Conservation (phyloP, 768 basidiomycete genomes). For the Suillus sp. region DNA sequence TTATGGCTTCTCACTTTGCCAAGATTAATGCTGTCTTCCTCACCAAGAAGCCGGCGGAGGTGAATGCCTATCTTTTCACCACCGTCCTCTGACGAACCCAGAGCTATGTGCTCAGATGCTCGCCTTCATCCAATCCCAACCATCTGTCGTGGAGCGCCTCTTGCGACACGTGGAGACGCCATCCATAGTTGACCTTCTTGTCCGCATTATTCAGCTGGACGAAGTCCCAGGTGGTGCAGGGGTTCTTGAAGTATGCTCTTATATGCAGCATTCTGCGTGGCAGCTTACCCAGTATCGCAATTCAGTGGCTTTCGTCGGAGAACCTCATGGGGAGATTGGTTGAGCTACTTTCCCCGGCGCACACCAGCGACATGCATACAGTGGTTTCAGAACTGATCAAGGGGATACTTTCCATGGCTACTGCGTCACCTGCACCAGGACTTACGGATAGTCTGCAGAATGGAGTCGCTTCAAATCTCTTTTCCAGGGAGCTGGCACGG, state of each 20-base stretch:
- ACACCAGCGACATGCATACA: conserved; percentile 76
- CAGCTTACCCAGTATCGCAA: conserved; percentile 31
- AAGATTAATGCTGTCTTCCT: conserved; percentile 91
- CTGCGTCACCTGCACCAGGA: conserved; percentile 78
- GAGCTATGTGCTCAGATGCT: conserved; percentile 70
- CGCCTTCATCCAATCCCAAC: conserved; percentile 83
- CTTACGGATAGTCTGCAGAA: conserved; percentile 70
- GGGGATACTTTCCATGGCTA: conserved; percentile 91
- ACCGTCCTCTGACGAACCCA: conserved; percentile 21
- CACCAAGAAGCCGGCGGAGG: conserved; percentile 87
- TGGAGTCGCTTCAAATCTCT: conserved; percentile 78
- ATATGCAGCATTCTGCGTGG: conserved; percentile 32
- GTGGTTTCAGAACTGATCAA: conserved; percentile 92
- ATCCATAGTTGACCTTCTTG: conserved; percentile 87
- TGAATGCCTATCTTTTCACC: conserved; percentile 41
- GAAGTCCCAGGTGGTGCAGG: conserved; percentile 80
- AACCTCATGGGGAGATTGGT: conserved; percentile 81
- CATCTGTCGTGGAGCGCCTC: conserved; percentile 77
- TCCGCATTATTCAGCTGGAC: conserved; percentile 88
- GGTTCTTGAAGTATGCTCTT: conserved; percentile 79
- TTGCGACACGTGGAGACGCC: conserved; percentile 86
- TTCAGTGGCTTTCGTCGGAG: conserved; percentile 86
- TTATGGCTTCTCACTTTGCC: conserved; percentile 91
- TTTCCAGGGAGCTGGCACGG: conserved; percentile 86
- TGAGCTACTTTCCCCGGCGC: conserved; percentile 76